Evolutionary conservation across 2,329 filamentous ascomycete species (phyloP), one percentile per base, ranked within the genome.

Genomic region (Biscogniauxia mediterranea): DNA sequence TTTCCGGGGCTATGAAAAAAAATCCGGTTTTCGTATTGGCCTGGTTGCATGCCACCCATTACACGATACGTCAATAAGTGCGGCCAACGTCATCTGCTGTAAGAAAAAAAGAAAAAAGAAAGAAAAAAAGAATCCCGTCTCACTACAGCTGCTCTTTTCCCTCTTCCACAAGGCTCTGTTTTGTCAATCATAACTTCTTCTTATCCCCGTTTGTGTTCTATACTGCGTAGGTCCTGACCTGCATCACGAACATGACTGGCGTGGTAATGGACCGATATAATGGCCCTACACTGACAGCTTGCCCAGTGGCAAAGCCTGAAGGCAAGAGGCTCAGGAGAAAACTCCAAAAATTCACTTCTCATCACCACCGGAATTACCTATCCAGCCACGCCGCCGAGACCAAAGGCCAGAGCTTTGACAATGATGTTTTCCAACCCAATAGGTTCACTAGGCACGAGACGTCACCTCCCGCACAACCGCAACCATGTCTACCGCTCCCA

Each of bases 11-110:
- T 61, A 53, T 51, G 49, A 55, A 52, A 20, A 20, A 13, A 65
- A 70, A 71, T 69, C 69, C 67, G 64, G 70, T 69, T 71, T 71
- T 71, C 69, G 70, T 70, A 71, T 72, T 72, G 69, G 66, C 56
- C 60, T 65, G 58, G 55, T 52, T 57, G 58, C 61, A 56, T 56
- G 5, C 57, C 57, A 64, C 50, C 17, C 55, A 61, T 61, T 58
- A 61, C 60, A 63, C 59, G 58, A 65, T 65, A 54, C 58, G 55
- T 52, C 21, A 3, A 52, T 25, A 5, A n/a, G 20, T 50, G 50
- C 9, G 23, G 50, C 64, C 61, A 68, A 69, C 67, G 67, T 69
- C 67, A 69, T 67, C 63, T 59, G 28, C 53, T 59, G 28, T 49
- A 54, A 52, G 58, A 61, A 60, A 54, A 52, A 23, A 5, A n/a